phyloP scores from a whole-genome alignment of 495 filamentous ascomycete species.

The Neurospora sp. region DNA sequence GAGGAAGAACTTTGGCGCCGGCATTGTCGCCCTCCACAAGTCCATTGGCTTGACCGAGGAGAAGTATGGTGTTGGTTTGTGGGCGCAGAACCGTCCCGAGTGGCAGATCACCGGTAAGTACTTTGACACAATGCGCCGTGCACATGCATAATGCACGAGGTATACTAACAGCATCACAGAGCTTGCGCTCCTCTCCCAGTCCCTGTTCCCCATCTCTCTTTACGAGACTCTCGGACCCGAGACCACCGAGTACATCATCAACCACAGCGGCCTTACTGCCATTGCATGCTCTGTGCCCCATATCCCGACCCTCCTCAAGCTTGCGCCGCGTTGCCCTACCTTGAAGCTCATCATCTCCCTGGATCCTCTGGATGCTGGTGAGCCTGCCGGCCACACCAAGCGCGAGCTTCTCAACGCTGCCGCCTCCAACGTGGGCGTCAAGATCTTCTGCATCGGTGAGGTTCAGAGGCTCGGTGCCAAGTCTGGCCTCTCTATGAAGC shows the following conservation, averaged over 20 bases:
- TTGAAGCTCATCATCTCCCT: slow-evolving; percentile 85
- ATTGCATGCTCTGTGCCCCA: slow-evolving; percentile 77
- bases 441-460: slow-evolving; percentile 66
- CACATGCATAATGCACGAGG: background rate
- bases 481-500: slow-evolving; percentile 53
- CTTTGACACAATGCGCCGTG: background rate
- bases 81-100: slow-evolving; percentile 93
- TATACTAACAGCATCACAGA: slow-evolving; percentile 40
- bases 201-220: slow-evolving; percentile 81
- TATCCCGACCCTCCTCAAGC: slow-evolving; percentile 73
- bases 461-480: slow-evolving; percentile 66
- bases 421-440: slow-evolving; percentile 59
- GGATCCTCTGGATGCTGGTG: slow-evolving; percentile 76
- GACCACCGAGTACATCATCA: slow-evolving; percentile 89
- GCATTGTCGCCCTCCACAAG: slow-evolving; percentile 73
- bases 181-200: slow-evolving; percentile 81
- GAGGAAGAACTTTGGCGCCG: slow-evolving; percentile 76
- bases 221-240: slow-evolving; percentile 93
- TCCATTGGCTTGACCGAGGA: slow-evolving; percentile 50
- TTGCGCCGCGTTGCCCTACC: slow-evolving; percentile 65
- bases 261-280: slow-evolving; percentile 67
- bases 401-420: slow-evolving; percentile 61
- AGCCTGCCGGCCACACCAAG: slow-evolving; percentile 70
- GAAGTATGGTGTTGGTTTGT: slow-evolving; percentile 82
- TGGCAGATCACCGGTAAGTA: slow-evolving; percentile 84